Evolutionary conservation across 2,329 filamentous ascomycete genomes (phyloP).

Genomic region (Hypoxylon sp.): DNA sequence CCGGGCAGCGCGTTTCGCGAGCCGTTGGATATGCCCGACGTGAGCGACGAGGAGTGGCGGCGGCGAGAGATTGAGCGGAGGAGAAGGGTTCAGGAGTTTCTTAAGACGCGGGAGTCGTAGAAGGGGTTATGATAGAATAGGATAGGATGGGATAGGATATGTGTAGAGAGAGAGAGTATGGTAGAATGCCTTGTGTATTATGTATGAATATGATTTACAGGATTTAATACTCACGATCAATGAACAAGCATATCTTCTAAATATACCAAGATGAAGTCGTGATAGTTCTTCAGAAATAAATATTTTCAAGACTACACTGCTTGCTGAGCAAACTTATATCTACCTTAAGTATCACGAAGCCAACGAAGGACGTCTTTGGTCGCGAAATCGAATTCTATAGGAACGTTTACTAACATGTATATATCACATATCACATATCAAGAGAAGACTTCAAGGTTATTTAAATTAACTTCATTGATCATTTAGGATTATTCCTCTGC

Average conservation of each 20-base stretch:
- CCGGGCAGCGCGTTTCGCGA: slow-evolving; percentile 63
- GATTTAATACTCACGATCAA: slow-evolving; percentile 12
- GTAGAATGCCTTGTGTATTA: neutral
- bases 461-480: slow-evolving; percentile 53
- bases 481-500: slow-evolving; percentile 48
- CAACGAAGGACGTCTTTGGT: too few relatives aligned
- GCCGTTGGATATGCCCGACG: slow-evolving; percentile 56
- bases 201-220: slow-evolving; percentile 12
- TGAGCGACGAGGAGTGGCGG: slow-evolving; percentile 63
- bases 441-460: slow-evolving; percentile 11
- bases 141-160: neutral
- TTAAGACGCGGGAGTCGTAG: slow-evolving; percentile 36
- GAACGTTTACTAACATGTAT: neutral
- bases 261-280: neutral
- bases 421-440: slow-evolving; percentile 32
- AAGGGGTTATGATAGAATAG: neutral
- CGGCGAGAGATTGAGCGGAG: slow-evolving; percentile 54
- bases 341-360: too few relatives aligned
- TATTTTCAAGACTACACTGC: neutral
- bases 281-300: neutral
- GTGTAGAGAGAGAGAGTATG: neutral
- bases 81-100: slow-evolving; percentile 41
- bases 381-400: too few relatives aligned
- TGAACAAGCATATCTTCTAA: neutral
- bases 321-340: neutral